Base-by-base conservation (phyloP, 441 rosid species). In the Flueggea neowawraea region DNA sequence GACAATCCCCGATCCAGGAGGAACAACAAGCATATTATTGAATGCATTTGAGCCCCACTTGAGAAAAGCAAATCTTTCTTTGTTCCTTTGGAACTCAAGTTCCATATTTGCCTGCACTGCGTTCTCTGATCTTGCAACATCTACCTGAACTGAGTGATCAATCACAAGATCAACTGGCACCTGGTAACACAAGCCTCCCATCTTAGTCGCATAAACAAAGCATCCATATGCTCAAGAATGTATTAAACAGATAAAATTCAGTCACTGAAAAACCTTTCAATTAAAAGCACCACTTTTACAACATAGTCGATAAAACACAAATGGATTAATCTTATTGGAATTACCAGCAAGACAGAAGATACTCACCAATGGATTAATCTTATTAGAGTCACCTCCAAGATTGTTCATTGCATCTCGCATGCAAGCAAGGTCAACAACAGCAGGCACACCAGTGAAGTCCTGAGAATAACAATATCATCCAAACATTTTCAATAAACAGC, bases 381-480 rank as follows among this genome's bases (percentile, higher is more conserved):
- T 95, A 83, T 76, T 88, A 15, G 99, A 82, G 75, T 95, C 98
- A 69, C 96, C 86, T 62, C 97, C 99, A 14, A 95, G 86, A 33
- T 72, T 89, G 72, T 88, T 90, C 99, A 95, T 95, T 1, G 99
- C 99, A 79, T 95, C 99, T 73, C 98, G 98, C 99, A 95, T 95
- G 74, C 92, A 86, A 53, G 99, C 99, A 62, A 95, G 99, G 71
- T 95, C 99, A 72, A 95, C 98, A 54, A 91, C 97, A 60, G 95
- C 99, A 39, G 99, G 99, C 59, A 95, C 99, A 11, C 99, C 99
- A 61, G 97, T 95, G 76, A 95, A 90, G 74, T 91, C 99, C 97
- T 94, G 82, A 71, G 31, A 67, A 70, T 32, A 61, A n/a, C 8
- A 22, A 12, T 51, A 66, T 52, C 63, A 72, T 45, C 55, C 8